phyloP scores from a whole-genome alignment of 164 flowering plant genomes.

The Kingdonia uniflora region DNA sequence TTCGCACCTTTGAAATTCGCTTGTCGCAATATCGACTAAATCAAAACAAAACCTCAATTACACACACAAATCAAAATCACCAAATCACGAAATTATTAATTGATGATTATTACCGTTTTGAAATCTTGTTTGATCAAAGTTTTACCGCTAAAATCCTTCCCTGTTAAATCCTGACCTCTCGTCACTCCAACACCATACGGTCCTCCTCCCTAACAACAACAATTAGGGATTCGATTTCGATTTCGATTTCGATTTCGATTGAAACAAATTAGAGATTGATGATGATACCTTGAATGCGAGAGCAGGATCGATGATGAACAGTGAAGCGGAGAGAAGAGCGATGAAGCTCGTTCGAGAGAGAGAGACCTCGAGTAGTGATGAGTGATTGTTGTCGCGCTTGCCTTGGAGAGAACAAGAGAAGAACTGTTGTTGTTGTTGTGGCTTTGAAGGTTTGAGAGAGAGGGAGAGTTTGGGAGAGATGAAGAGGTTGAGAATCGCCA shows the following conservation, averaged over 20 bases:
- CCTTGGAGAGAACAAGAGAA: background rate
- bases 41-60: slow-evolving; percentile 1
- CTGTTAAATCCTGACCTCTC: slow-evolving; percentile 86
- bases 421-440: background rate
- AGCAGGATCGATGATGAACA: slow-evolving; percentile 63
- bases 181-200: slow-evolving; percentile 92
- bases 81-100: background rate
- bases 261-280: background rate
- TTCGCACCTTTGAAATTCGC: slow-evolving; percentile 91
- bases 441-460: background rate
- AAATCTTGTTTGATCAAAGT: slow-evolving; percentile 86
- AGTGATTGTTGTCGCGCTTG: no score
- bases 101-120: slow-evolving; percentile 53
- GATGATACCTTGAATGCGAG: slow-evolving; percentile 68
- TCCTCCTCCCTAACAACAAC: slow-evolving; percentile 68
- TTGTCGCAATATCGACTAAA: slow-evolving; percentile 82
- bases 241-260: background rate
- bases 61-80: background rate
- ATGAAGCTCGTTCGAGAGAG: slow-evolving; percentile 36
- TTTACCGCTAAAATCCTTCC: slow-evolving; percentile 89
- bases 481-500: background rate
- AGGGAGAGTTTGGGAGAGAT: background rate
- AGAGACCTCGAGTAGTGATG: slow-evolving; percentile 22
- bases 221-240: background rate
- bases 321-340: slow-evolving; percentile 58